phyloP scores from a whole-genome alignment of 805 yeast genomes.

The Ogataea dorogensis region DNA sequence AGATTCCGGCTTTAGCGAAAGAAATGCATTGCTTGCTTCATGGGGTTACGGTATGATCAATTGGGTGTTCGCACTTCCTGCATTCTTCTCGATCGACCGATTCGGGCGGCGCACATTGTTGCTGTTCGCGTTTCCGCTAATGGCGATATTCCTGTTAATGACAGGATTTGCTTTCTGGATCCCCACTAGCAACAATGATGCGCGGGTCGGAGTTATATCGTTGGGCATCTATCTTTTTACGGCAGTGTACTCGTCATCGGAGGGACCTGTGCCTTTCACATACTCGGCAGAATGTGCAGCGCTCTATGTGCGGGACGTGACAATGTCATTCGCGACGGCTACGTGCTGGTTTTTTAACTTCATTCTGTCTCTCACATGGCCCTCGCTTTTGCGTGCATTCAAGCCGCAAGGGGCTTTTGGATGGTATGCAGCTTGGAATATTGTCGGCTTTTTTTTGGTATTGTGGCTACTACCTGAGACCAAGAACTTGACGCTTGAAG shows the following conservation, averaged over 20 bases:
- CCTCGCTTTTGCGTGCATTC: conserved; percentile 62
- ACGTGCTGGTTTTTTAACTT: conserved; percentile 75
- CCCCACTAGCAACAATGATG: conserved; percentile 40
- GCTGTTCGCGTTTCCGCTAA: conserved; percentile 59
- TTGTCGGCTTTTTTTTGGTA: conserved; percentile 66
- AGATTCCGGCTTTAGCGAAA: conserved; percentile 60
- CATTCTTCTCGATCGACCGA: conserved; percentile 73
- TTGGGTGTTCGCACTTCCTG: conserved; percentile 79
- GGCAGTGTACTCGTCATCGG: conserved; percentile 76
- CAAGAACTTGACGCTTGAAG: conserved; percentile 69
- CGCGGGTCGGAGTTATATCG: conserved; percentile 65
- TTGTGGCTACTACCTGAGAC: conserved; percentile 75
- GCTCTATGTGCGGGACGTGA: conserved; percentile 72
- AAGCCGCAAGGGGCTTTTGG: conserved; percentile 85
- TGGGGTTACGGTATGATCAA: conserved; percentile 86
- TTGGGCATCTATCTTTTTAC: conserved; percentile 74
- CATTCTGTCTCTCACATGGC: conserved; percentile 75
- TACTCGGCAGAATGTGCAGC: conserved; percentile 86
- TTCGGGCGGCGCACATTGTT: conserved; percentile 69
- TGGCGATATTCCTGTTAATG: conserved; percentile 57
- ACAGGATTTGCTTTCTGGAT: conserved; percentile 76
- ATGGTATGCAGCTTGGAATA: conserved; percentile 84
- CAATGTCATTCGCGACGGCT: conserved; percentile 77
- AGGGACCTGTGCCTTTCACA: conserved; percentile 89
- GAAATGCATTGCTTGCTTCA: conserved; percentile 70